Base-by-base conservation (phyloP, 345 rosid species). In the Corchorus capsularis region DNA sequence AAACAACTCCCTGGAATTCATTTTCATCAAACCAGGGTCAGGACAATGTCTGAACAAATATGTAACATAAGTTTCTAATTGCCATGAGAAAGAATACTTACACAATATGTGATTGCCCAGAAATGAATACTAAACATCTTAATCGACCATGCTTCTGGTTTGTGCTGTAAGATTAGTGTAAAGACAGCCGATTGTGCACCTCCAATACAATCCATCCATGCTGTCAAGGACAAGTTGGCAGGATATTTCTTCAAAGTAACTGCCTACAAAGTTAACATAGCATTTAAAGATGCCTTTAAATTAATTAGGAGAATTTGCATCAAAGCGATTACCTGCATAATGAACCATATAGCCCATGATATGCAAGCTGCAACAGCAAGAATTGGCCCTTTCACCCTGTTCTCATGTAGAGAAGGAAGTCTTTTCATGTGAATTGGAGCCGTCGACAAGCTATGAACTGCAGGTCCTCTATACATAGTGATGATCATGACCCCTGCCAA, bases 331-430 rank as follows among this genome's bases (percentile, higher is more conserved):
- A 88, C 91, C 91, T 91, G 95, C 93, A 91, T 84, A 56, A 89
- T 89, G 72, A 68, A 91, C 90, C 89, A 81, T 0, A 80, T 0
- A 7, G 91, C 85, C 87, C 88, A 91, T 20, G 85, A 17, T 66
- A 89, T 35, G 82, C 95, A 86, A 77, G 90, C 85, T 3, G 83
- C 83, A 71, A 85, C 79, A 0, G 85, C 66, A 55, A 91, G 88
- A 52, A 89, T 39, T 17, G 96, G 83, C 22, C 90, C 96, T 75
- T 83, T 83, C n/a, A 86, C 54, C 93, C 93, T 88, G 72, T 80
- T 77, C 65, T 85, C 85, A 6, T 82, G 89, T 71, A 32, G 41
- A 22, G 35, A 3, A 1, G 79, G 12, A 13, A 47, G 72, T 22
- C 77, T 79, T 49, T 80, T 70, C 50, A 86, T 68, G 10, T 80